Evolutionary conservation across 2,329 filamentous ascomycete species (phyloP), one percentile per base, ranked within the genome.

Genomic region (Claviceps sp.): DNA sequence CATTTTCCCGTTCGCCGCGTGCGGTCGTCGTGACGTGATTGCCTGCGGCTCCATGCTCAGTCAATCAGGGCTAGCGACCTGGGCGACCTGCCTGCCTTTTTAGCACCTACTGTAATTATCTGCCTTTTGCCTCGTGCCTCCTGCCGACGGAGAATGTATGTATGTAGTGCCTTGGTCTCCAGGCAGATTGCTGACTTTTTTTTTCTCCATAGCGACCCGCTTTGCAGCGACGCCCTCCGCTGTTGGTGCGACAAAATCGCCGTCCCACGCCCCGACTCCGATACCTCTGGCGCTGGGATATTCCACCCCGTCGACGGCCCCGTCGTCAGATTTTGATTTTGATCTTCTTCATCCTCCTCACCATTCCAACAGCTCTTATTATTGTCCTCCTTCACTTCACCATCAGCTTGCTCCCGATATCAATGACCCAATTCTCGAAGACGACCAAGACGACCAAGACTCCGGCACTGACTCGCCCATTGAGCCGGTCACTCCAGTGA

Each of bases 401-500:
- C 71, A 69, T 51, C 72, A 74, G 45, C 72, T 69, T 57, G 68
- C 74, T 50, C 70, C 72, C 57, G 76, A 79, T 50, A 65, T 78
- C 9, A 67, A 70, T 56, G 71, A 68, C 55, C 72, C 77, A 51
- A 80, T 81, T 55, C 70, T 73, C 50, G 66, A 69, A 56, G 78
- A 81, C 66, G 73, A n/a, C n/a, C n/a, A n/a, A n/a, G n/a, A 73
- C 63, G 77, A 77, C 65, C 79, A 54, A 37, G 54, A 82, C 62
- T 80, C 78, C 8, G 74, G 76, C 56, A 81, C 75, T 63, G 79
- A 82, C 59, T 74, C 73, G 24, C 69, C 72, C 52, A 75, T 77
- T 66, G 80, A 83, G 57, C 80, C 80, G 45, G 70, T 79, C 53
- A 84, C 80, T 22, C 81, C 80, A 47, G 74, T 79, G 54, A 82